These are phyloP conservation scores for Populus euphratica DNA, from an alignment of 345 rosid species.

Conservation along the genomic window DNA sequence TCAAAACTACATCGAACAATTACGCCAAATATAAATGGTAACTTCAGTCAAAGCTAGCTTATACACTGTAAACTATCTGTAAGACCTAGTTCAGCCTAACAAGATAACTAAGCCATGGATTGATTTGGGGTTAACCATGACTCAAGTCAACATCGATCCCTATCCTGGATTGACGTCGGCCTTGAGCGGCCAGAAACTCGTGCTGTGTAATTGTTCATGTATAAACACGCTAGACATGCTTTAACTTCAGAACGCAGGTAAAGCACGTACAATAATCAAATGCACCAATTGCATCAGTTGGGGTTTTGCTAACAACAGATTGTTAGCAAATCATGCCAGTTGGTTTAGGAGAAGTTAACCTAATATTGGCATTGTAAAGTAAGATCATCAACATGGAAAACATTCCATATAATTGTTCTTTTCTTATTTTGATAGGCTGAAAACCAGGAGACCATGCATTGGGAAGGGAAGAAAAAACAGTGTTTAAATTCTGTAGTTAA, in stretches of 20 bases:
- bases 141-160: too few species aligned
- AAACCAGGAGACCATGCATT: not conserved
- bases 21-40: not conserved
- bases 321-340: not conserved
- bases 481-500: too few species aligned
- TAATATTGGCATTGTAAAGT: not conserved
- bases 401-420: not conserved
- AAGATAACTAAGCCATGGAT: too few species aligned
- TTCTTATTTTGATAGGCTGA: not conserved
- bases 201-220: too few species aligned
- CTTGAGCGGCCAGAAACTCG: too few species aligned
- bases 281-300: not conserved
- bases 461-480: too few species aligned
- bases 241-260: too few species aligned
- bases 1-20: not conserved
- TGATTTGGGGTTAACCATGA: too few species aligned
- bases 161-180: too few species aligned
- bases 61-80: too few species aligned
- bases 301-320: not conserved
- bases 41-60: not conserved
- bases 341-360: not conserved
- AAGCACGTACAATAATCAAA: not conserved
- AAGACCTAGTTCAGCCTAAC: too few species aligned
- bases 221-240: too few species aligned
- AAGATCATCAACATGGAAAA: not conserved